Conservation (phyloP, 768 basidiomycete species). For the Aureoboletus auriporus region DNA sequence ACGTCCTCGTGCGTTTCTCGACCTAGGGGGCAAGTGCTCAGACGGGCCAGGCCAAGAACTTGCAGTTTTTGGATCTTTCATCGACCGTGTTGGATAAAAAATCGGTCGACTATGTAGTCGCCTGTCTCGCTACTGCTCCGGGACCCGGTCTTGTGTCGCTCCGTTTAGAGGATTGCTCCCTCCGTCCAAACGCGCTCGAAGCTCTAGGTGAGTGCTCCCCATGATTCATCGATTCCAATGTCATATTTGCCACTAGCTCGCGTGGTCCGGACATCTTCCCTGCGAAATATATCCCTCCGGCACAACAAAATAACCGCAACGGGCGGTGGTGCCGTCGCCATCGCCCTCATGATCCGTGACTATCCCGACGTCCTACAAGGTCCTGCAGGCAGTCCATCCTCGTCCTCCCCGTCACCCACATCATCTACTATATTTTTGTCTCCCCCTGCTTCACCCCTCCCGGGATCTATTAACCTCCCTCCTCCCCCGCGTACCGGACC, state of each 20-base stretch:
- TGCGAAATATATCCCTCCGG: constrained; percentile 87
- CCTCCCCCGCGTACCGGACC: constrained; percentile 33
- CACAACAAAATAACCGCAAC: constrained; percentile 82
- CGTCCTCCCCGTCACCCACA: constrained; percentile 8
- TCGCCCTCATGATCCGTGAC: constrained; percentile 95
- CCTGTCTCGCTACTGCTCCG: constrained; percentile 46
- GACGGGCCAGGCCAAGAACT: constrained; percentile 52
- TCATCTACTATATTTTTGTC: constrained; percentile 24
- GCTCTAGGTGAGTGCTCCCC: constrained; percentile 57
- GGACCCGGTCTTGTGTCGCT: constrained; percentile 61
- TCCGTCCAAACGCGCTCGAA: constrained; percentile 74
- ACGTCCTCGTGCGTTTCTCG: constrained; percentile 1
- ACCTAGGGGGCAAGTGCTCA: not conserved
- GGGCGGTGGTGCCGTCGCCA: constrained; percentile 86
- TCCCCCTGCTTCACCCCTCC: constrained; percentile 30
- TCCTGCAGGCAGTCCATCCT: not conserved
- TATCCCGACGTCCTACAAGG: constrained; percentile 75
- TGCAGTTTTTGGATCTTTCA: constrained; percentile 89
- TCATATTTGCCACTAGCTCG: constrained; percentile 48
- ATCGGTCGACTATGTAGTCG: constrained; percentile 76
- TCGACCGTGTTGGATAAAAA: constrained; percentile 83
- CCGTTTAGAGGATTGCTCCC: constrained; percentile 82
- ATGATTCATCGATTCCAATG: not conserved
- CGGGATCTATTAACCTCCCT: constrained; percentile 21
- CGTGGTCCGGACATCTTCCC: constrained; percentile 73